Conservation (phyloP, 2,329 filamentous ascomycete genomes). For the Arthrobotrys sphaeroides region DNA sequence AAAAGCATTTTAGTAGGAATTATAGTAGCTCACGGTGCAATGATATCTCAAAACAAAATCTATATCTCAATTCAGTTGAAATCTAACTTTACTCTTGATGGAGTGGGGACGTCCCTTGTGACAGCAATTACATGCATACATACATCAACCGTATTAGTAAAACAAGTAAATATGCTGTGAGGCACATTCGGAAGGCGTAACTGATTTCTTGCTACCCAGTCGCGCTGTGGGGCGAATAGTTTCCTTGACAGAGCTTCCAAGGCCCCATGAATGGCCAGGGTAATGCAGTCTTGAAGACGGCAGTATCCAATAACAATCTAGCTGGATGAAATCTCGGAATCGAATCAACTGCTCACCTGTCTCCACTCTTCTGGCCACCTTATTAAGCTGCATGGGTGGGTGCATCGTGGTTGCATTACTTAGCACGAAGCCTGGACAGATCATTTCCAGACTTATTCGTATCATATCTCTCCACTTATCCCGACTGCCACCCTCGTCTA, state of each 20-base stretch:
- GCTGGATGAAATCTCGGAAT: conserved; percentile 2
- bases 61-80: no score
- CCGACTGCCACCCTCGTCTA: background rate
- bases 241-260: background rate
- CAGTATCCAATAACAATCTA: background rate
- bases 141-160: background rate
- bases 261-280: background rate
- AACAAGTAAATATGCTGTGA: conserved; percentile 1
- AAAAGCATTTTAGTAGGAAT: no score
- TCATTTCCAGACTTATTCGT: conserved; percentile 22
- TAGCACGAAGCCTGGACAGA: conserved; percentile 15
- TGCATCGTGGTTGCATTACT: background rate
- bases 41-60: no score
- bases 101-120: no score
- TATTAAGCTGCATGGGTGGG: conserved; percentile 7
- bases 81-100: no score
- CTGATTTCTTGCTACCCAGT: background rate
- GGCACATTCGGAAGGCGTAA: background rate
- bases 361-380: conserved; percentile 6
- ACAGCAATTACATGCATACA: background rate
- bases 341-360: background rate
- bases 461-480: background rate
- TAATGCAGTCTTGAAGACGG: background rate
- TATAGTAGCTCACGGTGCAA: no score
- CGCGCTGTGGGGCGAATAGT: background rate